Evolutionary conservation across 2,329 filamentous ascomycete genomes (phyloP).

Genomic region (Thelonectria rubi): DNA sequence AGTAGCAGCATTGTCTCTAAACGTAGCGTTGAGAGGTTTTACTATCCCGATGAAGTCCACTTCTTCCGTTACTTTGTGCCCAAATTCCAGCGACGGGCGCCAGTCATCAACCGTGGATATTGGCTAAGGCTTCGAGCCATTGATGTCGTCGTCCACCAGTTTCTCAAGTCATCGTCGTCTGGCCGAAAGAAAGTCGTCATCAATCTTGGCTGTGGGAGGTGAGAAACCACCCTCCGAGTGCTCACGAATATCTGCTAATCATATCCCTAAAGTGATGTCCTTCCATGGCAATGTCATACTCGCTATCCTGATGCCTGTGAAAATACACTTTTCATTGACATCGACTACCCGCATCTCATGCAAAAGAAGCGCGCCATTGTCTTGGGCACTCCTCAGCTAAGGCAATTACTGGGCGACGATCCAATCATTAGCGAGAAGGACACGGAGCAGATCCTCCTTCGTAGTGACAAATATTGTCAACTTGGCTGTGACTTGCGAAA

Average conservation of each 20-base stretch:
- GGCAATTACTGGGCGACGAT: slow-evolving; percentile 45
- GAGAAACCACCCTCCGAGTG: slow-evolving; percentile 47
- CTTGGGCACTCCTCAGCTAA: slow-evolving; percentile 67
- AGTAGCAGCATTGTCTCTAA: slow-evolving; percentile 94
- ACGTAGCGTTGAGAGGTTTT: slow-evolving; percentile 88
- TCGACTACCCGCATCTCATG: slow-evolving; percentile 87
- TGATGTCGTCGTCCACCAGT: slow-evolving; percentile 76
- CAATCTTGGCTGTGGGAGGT: slow-evolving; percentile 92
- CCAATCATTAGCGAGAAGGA: slow-evolving; percentile 49
- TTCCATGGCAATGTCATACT: slow-evolving; percentile 84
- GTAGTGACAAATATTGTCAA: slow-evolving; percentile 77
- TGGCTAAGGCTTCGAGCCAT: slow-evolving; percentile 87
- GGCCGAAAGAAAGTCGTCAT: slow-evolving; percentile 75
- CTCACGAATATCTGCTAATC: neutral
- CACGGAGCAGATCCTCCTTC: slow-evolving; percentile 62
- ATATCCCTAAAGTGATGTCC: slow-evolving; percentile 72
- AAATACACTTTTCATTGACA: slow-evolving; percentile 77
- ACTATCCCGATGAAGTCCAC: slow-evolving; percentile 79
- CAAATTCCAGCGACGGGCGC: slow-evolving; percentile 83
- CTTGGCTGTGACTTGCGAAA: slow-evolving; percentile 84
- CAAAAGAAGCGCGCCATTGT: slow-evolving; percentile 76
- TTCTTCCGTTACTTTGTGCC: slow-evolving; percentile 90
- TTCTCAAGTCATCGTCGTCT: slow-evolving; percentile 65
- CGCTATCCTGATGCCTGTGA: slow-evolving; percentile 68
- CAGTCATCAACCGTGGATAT: slow-evolving; percentile 90